Base-by-base conservation (phyloP, 345 rosid species). In the Lumnitzera racemosa region DNA sequence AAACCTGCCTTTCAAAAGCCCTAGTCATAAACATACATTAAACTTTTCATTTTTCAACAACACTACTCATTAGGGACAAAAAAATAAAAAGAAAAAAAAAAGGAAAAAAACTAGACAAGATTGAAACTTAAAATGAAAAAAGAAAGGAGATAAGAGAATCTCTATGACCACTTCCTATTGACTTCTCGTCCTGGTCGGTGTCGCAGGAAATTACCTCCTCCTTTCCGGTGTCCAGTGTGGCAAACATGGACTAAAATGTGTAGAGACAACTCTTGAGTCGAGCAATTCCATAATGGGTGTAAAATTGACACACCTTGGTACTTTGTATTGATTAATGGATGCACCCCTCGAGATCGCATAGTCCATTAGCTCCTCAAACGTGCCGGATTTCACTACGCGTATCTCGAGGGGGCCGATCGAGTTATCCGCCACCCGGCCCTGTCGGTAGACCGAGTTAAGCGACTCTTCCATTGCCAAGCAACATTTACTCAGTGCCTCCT, bases 301-400 rank as follows among this genome's bases (percentile, higher is more conserved):
- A 63, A 80, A 90, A 70, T 79, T 94, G 2, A 94, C 97, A 68
- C 99, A 94, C 70, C 99, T 76, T 12, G 99, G 97, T 47, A 81
- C 99, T 76, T 94, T 94, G 55, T 94, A 94, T 70, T 94, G 99
- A 58, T 94, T 94, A 53, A 94, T 94, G 4, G 99, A 94, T 0
- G 99, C 99, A 0, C 99, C 97, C 53, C 95, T 79, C 15, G 99
- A 88, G 55, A 94, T 88, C 2, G 97, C 96, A 51, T 90, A 90
- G 68, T 94, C 99, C 97, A 94, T 94, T 25, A 94, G 62, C 71
- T 90, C 99, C 68, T 94, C 99, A 65, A 94, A 94, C 27, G 99
- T 94, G 9, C 99, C 99, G n/a, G 51, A 80, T 58, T 55, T 80
- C 3, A 94, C 99, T 52, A 90, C 89, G 2, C 97, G 80, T 25